Evolutionary conservation across 257 asterid genomes (phyloP), one percentile per base, ranked within the genome.

Genomic region (Cynanchum wilfordii): DNA sequence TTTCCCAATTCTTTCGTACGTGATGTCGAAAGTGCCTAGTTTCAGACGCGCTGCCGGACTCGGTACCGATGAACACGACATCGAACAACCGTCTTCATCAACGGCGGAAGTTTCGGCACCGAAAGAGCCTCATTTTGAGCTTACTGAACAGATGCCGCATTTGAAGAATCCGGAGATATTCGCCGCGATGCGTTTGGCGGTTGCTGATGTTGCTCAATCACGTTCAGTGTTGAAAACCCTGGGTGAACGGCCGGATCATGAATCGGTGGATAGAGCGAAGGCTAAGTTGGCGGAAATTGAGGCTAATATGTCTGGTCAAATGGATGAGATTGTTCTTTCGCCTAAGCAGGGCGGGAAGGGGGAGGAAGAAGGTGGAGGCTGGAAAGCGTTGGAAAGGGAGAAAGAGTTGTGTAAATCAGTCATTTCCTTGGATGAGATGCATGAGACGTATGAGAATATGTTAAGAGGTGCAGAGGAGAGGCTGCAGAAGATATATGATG

Each of bases 161-260:
- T 84, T 95, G 29, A 84, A 77, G 12, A 88, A 90, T 67, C 94
- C 87, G n/a, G 81, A 86, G 4, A 84, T 95, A 81, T 58, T 89
- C 57, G 36, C 86, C 72, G 86, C 86, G 24, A 95, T 95, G 99
- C 90, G 87, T 44, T 51, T 75, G 20, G 96, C 98, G 68, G 97
- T 90, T 19, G 77, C 79, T 54, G 98, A 92, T 68, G 92, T 95
- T 60, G 83, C 89, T 56, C 95, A 89, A 73, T 79, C 96, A 72
- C 90, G 99, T 76, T 86, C 95, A 40, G 73, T 82, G 55, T 87
- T 95, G 78, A 80, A 70, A 63, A 69, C 86, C 67, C 86, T 95
- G 3, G 99, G 98, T 0, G 86, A 83, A 70, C 89, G 96, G 8
- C 98, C 99, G 69, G 97, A 89, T 79, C 99, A 95, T 81, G 99